Conservation (phyloP, 1,284 basidiomycete species). For the Neolentinus lepideus region DNA sequence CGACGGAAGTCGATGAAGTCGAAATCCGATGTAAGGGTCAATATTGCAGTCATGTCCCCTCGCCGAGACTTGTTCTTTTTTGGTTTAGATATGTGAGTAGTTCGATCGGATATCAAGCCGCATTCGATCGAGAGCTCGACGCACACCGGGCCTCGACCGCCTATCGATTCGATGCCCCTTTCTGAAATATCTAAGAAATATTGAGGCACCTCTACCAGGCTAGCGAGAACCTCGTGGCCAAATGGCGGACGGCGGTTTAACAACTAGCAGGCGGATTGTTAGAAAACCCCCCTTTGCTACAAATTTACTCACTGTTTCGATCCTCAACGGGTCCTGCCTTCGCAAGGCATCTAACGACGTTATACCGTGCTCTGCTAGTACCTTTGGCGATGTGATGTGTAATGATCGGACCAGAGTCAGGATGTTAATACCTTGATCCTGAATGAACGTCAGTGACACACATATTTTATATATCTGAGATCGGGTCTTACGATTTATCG, state of each 20-base stretch:
- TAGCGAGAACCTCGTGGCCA: constrained; percentile 57
- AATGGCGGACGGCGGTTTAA: constrained; percentile 70
- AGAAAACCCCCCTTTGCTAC: background rate
- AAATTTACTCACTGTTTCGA: constrained; percentile 48
- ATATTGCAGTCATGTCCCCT: constrained; percentile 57
- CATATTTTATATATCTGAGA: constrained; percentile 4
- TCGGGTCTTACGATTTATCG: constrained; percentile 67
- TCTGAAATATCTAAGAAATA: constrained; percentile 50
- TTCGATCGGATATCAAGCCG: constrained; percentile 28
- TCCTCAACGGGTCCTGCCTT: constrained; percentile 44
- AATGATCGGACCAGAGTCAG: background rate
- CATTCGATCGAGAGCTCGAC: constrained; percentile 57
- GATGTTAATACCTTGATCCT: constrained; percentile 40
- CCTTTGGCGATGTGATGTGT: constrained; percentile 29
- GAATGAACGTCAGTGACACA: constrained; percentile 1
- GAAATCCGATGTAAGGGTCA: constrained; percentile 67
- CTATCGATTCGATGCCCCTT: constrained; percentile 28
- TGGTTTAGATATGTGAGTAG: constrained; percentile 15
- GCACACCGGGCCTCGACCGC: constrained; percentile 47
- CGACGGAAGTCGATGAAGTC: constrained; percentile 71
- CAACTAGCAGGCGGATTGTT: constrained; percentile 36
- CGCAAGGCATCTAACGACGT: constrained; percentile 51
- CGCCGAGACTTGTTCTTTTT: constrained; percentile 41
- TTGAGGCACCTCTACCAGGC: constrained; percentile 54
- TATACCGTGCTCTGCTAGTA: constrained; percentile 67